Percentiles rank a stretch among this genome's conserved stretches.
Conservation (phyloP, 2,329 filamentous ascomycete genomes). For the Neofusicoccum cordaticola region DNA sequence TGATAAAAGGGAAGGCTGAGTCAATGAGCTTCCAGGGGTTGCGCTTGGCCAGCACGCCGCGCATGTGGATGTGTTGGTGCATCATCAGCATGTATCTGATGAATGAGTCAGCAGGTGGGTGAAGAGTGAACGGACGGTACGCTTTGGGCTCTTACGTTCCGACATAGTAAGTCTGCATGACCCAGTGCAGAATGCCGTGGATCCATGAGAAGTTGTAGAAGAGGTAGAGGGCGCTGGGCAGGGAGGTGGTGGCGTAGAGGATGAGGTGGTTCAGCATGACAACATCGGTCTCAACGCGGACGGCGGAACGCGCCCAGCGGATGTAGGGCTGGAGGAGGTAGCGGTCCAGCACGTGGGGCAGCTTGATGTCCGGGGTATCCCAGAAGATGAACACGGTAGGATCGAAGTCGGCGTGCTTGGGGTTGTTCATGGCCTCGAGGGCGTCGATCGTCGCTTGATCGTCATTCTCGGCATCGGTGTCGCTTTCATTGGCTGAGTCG, state of each 20-base stretch:
- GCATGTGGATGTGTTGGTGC: constrained; percentile 80
- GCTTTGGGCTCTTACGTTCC: constrained; percentile 44
- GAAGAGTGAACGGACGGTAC: neutral
- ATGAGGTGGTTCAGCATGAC: constrained; percentile 75
- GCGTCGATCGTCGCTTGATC: constrained; percentile 38
- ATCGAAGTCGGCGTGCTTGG: constrained; percentile 48
- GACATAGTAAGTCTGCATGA: constrained; percentile 66
- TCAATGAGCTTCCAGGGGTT: constrained; percentile 55
- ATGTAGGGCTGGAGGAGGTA: constrained; percentile 61
- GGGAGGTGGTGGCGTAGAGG: constrained; percentile 65
- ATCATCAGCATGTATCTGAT: constrained; percentile 71
- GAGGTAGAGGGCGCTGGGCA: constrained; percentile 66
- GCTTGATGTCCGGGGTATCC: constrained; percentile 48
- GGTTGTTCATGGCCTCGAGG: constrained; percentile 52
- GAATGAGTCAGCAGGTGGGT: neutral
- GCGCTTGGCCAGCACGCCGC: constrained; percentile 61
- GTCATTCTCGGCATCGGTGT: neutral
- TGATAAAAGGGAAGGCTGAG: constrained; percentile 66
- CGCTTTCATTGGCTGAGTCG: neutral
- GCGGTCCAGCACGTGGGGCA: constrained; percentile 41
- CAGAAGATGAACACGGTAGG: constrained; percentile 55
- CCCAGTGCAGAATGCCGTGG: constrained; percentile 64
- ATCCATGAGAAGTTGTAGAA: constrained; percentile 65
- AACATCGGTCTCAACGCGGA: constrained; percentile 68
- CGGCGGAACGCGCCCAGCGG: constrained; percentile 52